A percentile compares a stretch with the other conserved stretches of the same genome.
These are phyloP conservation scores for Cordyceps cateniannulata DNA, from an alignment of 2,329 filamentous ascomycete species.

Conservation along the genomic window DNA sequence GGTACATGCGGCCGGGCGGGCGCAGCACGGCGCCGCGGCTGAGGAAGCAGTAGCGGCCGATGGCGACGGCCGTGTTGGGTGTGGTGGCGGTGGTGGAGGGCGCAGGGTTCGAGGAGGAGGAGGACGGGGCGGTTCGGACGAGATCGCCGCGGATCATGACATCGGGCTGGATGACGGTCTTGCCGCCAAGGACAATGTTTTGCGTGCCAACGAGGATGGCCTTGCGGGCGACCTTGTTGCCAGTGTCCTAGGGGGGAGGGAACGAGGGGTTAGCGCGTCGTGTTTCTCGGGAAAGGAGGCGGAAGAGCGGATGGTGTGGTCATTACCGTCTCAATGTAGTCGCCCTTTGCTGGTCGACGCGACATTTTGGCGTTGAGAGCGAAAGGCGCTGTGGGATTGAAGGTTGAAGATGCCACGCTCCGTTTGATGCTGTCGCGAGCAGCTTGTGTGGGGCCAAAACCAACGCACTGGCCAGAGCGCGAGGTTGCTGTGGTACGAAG, in stretches of 20 bases:
- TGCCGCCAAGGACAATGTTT: constrained; percentile 95
- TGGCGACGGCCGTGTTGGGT: constrained; percentile 64
- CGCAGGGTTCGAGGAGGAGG: too few relatives aligned
- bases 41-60: constrained; percentile 88
- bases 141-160: constrained; percentile 92
- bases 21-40: constrained; percentile 71
- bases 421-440: too few relatives aligned
- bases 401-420: neutral
- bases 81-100: constrained; percentile 31
- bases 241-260: constrained; percentile 69
- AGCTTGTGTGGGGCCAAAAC: too few relatives aligned
- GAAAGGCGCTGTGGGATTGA: constrained; percentile 10
- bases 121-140: constrained; percentile 47
- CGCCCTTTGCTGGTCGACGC: constrained; percentile 71
- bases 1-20: constrained; percentile 76
- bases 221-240: constrained; percentile 95
- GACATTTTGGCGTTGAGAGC: constrained; percentile 51
- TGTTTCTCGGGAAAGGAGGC: neutral
- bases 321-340: constrained; percentile 92
- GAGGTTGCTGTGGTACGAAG: too few relatives aligned
- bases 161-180: constrained; percentile 91
- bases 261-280: constrained; percentile 4
- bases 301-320: neutral
- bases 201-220: constrained; percentile 89
- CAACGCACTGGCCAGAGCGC: too few relatives aligned